Base-by-base conservation (phyloP, 192 early-diverging fungal genomes). In the Backusella sp. region DNA sequence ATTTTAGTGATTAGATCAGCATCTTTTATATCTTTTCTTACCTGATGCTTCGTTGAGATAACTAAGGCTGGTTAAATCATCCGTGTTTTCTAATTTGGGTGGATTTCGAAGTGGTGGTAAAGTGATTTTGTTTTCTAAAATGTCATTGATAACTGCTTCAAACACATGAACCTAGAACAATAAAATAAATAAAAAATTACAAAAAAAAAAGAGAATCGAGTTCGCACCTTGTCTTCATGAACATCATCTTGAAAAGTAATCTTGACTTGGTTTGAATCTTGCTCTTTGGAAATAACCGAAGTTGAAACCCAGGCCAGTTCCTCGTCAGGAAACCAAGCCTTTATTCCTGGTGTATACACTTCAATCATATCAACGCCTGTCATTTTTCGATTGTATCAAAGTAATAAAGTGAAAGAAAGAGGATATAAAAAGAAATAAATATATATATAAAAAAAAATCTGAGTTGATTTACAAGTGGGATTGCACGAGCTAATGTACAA, bases 81-180 rank as follows among this genome's bases (percentile, higher is more conserved):
- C 96, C 69, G 90, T 93, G 42, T 92, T 91, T 76, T 96, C 94
- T 42, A 96, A 80, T 66, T 93, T 88, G 4, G 96, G 95, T 34
- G 98, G 96, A 79, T 99, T 99, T 84, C 95, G 91, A 62, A 99
- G 85, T 34, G 96, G 96, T 21, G 98, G 98, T 19, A 99, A 85
- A 42, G 89, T 86, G 66, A 84, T 87, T 66, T 91, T 90, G 78
- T 80, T 85, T 66, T 86, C 87, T 42, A 86, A 84, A 19, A 98
- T 86, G 78, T 96, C 92, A 17, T 80, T 85, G n/a, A 93, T 73
- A 28, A 92, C 92, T 6, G 89, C 88, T 68, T 92, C 90, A 74
- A 96, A 92, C 17, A 85, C 84, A 73, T 91, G 81, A 62, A 91
- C 90, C 94, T 95, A 85, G 21, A 68, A 28, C 23, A 7, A 44